Conservation (phyloP, 257 asterid species). For the Schizonepeta tenuifolia region DNA sequence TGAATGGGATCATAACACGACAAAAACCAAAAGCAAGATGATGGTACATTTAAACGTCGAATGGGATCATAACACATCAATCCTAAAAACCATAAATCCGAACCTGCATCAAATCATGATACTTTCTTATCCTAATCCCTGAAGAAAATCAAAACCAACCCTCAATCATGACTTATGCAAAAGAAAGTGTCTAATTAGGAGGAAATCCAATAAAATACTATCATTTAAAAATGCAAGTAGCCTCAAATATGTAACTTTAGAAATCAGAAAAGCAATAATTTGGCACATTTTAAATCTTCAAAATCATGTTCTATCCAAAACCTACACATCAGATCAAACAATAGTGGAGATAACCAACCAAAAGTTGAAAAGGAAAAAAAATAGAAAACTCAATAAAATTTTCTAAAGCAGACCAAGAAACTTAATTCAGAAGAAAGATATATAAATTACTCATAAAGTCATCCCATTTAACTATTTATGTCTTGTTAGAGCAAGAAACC, state of each 20-base stretch:
- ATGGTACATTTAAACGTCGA: too few species aligned
- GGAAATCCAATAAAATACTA: too few species aligned
- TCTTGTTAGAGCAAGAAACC: constrained; percentile 18
- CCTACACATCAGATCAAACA: too few species aligned
- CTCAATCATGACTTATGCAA: not conserved
- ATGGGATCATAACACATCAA: not conserved
- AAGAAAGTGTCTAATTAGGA: not conserved
- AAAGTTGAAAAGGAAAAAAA: constrained; percentile 9
- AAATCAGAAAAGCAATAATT: constrained; percentile 6
- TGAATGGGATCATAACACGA: too few species aligned
- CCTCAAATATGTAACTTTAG: not conserved
- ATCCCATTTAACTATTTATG: constrained; percentile 9
- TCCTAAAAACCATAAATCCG: not conserved
- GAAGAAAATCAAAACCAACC: not conserved
- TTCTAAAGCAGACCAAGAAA: constrained; percentile 26
- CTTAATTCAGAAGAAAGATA: constrained; percentile 22
- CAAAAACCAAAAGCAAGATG: too few species aligned
- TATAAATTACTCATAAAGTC: constrained; percentile 11
- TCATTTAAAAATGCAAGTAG: not conserved
- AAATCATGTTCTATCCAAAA: constrained; percentile 19
- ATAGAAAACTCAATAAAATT: not conserved
- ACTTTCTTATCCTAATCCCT: not conserved
- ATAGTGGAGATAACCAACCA: too few species aligned
- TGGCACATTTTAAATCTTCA: not conserved
- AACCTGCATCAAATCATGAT: constrained; percentile 11